Percentiles rank a stretch among this genome's conserved stretches.
phyloP scores from a whole-genome alignment of 2,329 filamentous ascomycete genomes.

The Cytospora piceicola region DNA sequence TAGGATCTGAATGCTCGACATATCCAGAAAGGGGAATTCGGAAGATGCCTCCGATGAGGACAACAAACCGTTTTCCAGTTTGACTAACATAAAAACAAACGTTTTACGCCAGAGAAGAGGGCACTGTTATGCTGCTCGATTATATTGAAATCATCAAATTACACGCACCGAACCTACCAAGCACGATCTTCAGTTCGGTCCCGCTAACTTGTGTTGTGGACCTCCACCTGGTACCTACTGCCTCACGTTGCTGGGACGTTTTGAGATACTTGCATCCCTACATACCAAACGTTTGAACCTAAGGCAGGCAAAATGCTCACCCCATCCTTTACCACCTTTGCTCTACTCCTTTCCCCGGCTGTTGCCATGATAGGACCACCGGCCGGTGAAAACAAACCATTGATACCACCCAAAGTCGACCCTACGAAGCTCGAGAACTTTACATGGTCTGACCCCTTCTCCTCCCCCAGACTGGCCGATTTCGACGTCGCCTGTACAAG shows the following conservation, averaged over 20 bases:
- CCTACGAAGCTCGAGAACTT: conserved; percentile 45
- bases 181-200: conserved; percentile 2
- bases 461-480: conserved; percentile 33
- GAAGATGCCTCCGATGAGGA: conserved; percentile 41
- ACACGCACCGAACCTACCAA: not conserved
- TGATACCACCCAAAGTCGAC: conserved; percentile 37
- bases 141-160: not conserved
- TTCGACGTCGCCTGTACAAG: conserved; percentile 44
- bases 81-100: conserved; percentile 9
- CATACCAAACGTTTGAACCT: too few species aligned
- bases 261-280: not conserved
- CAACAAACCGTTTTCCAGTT: conserved; percentile 34
- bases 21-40: conserved; percentile 36
- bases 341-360: conserved; percentile 35
- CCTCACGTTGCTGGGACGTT: not conserved
- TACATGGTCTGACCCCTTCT: conserved; percentile 48
- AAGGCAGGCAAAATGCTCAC: conserved; percentile 13
- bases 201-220: not conserved
- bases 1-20: not conserved
- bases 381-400: conserved; percentile 30
- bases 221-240: not conserved
- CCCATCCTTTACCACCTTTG: conserved; percentile 24
- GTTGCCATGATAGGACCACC: conserved; percentile 33
- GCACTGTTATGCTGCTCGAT: not conserved
- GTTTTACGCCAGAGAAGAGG: not conserved